Conservation (phyloP, 1,139 yeast genomes). For the Saccharomyces pastorianus region DNA sequence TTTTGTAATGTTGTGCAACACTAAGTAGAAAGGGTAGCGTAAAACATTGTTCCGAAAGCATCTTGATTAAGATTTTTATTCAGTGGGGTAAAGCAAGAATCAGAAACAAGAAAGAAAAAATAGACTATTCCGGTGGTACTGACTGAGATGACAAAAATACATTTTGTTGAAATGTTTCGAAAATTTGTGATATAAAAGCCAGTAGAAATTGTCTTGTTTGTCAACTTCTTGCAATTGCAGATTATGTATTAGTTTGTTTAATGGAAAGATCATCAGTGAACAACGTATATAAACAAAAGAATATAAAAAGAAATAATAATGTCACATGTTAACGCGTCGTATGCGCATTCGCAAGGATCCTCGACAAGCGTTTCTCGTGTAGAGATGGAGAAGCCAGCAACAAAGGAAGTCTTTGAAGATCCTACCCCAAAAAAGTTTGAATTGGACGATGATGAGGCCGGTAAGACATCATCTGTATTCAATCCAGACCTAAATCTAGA, state of each 20-base stretch:
- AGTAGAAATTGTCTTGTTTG: not conserved
- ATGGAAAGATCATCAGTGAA: not conserved
- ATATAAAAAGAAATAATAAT: not conserved
- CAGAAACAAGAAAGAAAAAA: not conserved
- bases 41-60: not conserved
- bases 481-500: slow-evolving; percentile 7
- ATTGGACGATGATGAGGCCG: slow-evolving; percentile 5
- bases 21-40: not conserved
- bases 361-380: slow-evolving; percentile 6
- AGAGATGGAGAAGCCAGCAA: slow-evolving; percentile 1
- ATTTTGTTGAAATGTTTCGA: not conserved
- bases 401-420: slow-evolving; percentile 5
- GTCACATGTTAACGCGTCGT: not conserved
- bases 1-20: not conserved
- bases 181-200: not conserved
- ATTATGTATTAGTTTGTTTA: not conserved
- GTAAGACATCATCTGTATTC: slow-evolving; percentile 3
- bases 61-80: not conserved
- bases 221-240: not conserved
- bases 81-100: not conserved
- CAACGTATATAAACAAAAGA: not conserved
- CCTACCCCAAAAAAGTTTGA: slow-evolving; percentile 6
- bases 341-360: slow-evolving; percentile 1
- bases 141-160: not conserved
- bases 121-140: not conserved